Conservation (phyloP, 1,284 basidiomycete genomes). For the Puccinia brachypodii region DNA sequence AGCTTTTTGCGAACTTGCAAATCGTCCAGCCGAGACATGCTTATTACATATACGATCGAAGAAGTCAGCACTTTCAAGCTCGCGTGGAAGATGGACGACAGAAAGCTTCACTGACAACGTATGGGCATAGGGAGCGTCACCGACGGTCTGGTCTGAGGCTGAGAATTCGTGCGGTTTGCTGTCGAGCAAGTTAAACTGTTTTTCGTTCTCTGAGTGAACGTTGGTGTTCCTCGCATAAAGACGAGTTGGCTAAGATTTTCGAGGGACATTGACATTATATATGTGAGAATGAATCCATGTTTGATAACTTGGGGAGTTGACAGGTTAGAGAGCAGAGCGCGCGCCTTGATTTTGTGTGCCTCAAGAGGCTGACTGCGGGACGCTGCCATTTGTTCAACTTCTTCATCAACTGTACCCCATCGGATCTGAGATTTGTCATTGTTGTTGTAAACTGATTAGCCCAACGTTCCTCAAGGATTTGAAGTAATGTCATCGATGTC, state of each 20-base stretch:
- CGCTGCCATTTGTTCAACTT: constrained; percentile 45
- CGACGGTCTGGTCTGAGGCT: constrained; percentile 47
- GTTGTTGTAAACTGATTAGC: background rate
- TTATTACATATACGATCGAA: background rate
- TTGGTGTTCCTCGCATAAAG: constrained; percentile 50
- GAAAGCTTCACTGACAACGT: constrained; percentile 11
- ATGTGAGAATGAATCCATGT: background rate
- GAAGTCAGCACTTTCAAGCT: background rate
- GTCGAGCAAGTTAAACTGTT: constrained; percentile 50
- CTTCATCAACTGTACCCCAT: constrained; percentile 51
- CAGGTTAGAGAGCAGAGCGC: constrained; percentile 27
- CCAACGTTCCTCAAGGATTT: background rate
- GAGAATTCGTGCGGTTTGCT: constrained; percentile 46
- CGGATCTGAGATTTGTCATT: constrained; percentile 47
- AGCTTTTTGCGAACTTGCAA: constrained; percentile 48
- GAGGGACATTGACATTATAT: background rate
- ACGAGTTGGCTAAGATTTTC: constrained; percentile 51
- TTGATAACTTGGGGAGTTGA: constrained; percentile 44
- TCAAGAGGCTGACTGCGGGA: constrained; percentile 49
- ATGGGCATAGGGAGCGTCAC: constrained; percentile 29
- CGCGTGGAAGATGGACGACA: background rate
- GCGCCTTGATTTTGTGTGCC: constrained; percentile 44
- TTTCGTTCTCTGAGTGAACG: constrained; percentile 50
- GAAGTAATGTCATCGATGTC: background rate
- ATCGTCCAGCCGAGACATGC: constrained; percentile 50